phyloP scores from a whole-genome alignment of 164 flowering plant genomes.

The Dillenia turbinata region DNA sequence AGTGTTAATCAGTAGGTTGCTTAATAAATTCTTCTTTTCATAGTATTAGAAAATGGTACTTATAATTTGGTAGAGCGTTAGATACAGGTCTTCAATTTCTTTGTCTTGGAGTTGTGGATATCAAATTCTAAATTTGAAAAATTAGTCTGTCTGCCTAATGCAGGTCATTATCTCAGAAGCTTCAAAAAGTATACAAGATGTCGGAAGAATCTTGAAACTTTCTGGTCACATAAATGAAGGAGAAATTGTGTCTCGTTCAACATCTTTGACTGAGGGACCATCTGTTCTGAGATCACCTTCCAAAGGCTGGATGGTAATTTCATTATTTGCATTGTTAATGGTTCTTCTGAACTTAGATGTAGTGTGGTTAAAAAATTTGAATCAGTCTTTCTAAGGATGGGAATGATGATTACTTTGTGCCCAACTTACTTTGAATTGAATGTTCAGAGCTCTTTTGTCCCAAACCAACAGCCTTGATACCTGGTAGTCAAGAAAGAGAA shows the following conservation, averaged over 20 bases:
- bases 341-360: background rate
- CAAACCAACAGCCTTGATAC: too few relatives aligned
- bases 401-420: too few relatives aligned
- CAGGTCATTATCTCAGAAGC: conserved; percentile 74
- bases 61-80: background rate
- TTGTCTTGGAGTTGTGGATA: background rate
- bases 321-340: background rate
- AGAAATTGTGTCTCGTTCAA: conserved; percentile 27
- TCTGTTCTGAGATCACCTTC: conserved; percentile 44
- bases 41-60: too few relatives aligned
- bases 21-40: background rate
- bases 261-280: conserved; percentile 44
- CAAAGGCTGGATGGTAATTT: conserved; percentile 50
- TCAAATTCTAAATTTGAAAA: background rate
- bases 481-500: too few relatives aligned
- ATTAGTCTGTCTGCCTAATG: background rate
- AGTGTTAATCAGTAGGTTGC: background rate
- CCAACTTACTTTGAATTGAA: too few relatives aligned
- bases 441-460: too few relatives aligned
- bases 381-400: too few relatives aligned
- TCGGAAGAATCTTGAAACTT: conserved; percentile 37
- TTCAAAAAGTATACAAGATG: conserved; percentile 44
- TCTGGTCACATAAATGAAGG: conserved; percentile 23
- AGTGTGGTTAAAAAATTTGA: background rate
- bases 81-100: background rate